Evolutionary conservation across 2,329 filamentous ascomycete genomes (phyloP).

Genomic region (Trichoderma simmonsii): DNA sequence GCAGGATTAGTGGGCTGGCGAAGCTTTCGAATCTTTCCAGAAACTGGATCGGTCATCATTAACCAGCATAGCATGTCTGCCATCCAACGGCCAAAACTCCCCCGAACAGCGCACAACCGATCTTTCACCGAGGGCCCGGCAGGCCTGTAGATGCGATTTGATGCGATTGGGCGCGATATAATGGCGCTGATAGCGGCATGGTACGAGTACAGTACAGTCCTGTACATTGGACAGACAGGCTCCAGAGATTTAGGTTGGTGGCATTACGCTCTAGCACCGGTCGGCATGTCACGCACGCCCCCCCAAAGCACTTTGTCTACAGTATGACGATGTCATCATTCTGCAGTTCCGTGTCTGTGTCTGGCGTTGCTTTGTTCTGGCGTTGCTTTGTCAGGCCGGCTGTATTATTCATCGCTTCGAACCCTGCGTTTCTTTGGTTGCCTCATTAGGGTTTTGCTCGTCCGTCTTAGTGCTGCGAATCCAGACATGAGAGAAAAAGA

Average conservation of each 20-base stretch:
- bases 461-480: background rate
- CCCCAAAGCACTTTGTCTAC: background rate
- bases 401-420: background rate
- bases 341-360: background rate
- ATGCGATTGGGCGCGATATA: background rate
- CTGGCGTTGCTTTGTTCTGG: background rate
- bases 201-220: background rate
- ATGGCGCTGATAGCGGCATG: background rate
- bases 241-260: conserved; percentile 11
- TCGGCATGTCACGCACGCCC: background rate
- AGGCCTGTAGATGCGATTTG: background rate
- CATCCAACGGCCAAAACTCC: background rate
- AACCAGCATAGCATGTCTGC: background rate
- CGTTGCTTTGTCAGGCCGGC: background rate
- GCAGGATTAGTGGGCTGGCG: background rate
- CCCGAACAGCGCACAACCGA: background rate
- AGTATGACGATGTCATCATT: background rate
- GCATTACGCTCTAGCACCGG: conserved; percentile 2
- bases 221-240: background rate
- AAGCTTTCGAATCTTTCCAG: conserved; percentile 5
- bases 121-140: background rate
- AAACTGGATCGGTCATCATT: background rate
- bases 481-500: background rate
- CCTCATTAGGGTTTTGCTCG: background rate
- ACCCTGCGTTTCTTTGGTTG: background rate